Percentiles rank a stretch among this genome's conserved stretches.
Conservation (phyloP, 1,284 basidiomycete genomes). For the Puccinia horiana region DNA sequence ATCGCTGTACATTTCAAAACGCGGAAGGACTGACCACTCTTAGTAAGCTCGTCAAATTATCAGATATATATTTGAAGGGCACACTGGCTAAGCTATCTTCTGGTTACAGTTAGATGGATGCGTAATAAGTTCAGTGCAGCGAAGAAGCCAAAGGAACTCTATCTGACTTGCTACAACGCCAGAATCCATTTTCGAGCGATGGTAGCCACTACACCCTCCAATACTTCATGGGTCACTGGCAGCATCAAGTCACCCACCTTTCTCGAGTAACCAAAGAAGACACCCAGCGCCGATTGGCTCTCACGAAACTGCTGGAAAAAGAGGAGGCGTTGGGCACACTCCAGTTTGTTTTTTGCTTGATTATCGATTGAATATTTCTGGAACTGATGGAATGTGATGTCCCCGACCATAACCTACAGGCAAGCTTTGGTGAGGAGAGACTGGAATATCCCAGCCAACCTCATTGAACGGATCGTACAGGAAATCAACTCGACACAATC, state of each 20-base stretch:
- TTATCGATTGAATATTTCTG: too few species aligned
- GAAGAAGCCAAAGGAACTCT: neutral
- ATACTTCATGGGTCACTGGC: neutral
- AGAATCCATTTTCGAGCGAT: neutral
- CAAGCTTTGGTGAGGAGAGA: neutral
- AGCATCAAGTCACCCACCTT: too few species aligned
- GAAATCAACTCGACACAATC: neutral
- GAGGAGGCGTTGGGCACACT: too few species aligned
- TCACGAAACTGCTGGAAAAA: too few species aligned
- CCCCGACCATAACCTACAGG: neutral
- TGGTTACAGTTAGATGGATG: neutral
- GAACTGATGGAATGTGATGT: too few species aligned
- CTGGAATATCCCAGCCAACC: neutral
- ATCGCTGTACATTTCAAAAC: slow-evolving; percentile 13
- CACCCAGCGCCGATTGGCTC: too few species aligned
- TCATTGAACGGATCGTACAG: neutral
- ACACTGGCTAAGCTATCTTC: neutral
- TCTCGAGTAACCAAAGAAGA: too few species aligned
- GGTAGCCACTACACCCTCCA: neutral
- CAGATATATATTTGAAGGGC: neutral
- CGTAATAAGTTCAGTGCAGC: neutral
- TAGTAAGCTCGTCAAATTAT: neutral
- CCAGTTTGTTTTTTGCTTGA: too few species aligned
- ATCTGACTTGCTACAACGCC: neutral
- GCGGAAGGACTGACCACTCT: neutral